phyloP scores from a whole-genome alignment of 495 filamentous ascomycete species.

The Letharia columbiana region DNA sequence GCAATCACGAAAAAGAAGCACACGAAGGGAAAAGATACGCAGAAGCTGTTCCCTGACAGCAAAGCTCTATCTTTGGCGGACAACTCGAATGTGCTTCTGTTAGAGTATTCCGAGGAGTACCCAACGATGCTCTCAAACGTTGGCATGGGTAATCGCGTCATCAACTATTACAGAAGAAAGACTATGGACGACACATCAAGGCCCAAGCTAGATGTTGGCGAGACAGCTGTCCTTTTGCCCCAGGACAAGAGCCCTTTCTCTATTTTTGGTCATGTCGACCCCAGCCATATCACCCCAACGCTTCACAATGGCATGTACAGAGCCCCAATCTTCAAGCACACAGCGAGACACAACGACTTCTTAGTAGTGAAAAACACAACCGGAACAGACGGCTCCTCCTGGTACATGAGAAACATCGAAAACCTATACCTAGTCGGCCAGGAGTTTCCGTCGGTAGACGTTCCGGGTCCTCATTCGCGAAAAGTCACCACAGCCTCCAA shows the following conservation, averaged over 20 bases:
- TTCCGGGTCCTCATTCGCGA: slow-evolving; percentile 86
- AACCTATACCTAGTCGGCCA: slow-evolving; percentile 86
- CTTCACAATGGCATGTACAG: slow-evolving; percentile 93
- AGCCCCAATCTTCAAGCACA: slow-evolving; percentile 85
- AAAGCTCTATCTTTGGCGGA: slow-evolving; percentile 73
- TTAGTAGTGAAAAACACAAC: slow-evolving; percentile 75
- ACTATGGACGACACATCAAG: slow-evolving; percentile 66
- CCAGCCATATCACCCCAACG: slow-evolving; percentile 79
- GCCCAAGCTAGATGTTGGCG: slow-evolving; percentile 72
- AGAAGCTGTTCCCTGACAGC: slow-evolving; percentile 63
- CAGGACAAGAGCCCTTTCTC: slow-evolving; percentile 94
- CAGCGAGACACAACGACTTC: slow-evolving; percentile 71
- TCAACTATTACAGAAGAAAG: slow-evolving; percentile 93
- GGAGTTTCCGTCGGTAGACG: slow-evolving; percentile 79
- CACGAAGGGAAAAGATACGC: slow-evolving; percentile 62
- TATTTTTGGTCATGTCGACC: slow-evolving; percentile 85
- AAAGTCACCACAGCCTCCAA: slow-evolving; percentile 92
- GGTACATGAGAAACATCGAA: slow-evolving; percentile 79
- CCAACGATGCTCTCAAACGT: slow-evolving; percentile 88
- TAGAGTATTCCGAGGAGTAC: slow-evolving; percentile 94
- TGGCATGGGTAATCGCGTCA: slow-evolving; percentile 88
- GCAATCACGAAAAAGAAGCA: slow-evolving; percentile 72
- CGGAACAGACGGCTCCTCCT: slow-evolving; percentile 59
- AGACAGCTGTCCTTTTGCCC: slow-evolving; percentile 74
- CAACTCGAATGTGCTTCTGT: slow-evolving; percentile 73